Evolutionary conservation across 495 filamentous ascomycete genomes (phyloP).

Genomic region (Monascus purpureus): DNA sequence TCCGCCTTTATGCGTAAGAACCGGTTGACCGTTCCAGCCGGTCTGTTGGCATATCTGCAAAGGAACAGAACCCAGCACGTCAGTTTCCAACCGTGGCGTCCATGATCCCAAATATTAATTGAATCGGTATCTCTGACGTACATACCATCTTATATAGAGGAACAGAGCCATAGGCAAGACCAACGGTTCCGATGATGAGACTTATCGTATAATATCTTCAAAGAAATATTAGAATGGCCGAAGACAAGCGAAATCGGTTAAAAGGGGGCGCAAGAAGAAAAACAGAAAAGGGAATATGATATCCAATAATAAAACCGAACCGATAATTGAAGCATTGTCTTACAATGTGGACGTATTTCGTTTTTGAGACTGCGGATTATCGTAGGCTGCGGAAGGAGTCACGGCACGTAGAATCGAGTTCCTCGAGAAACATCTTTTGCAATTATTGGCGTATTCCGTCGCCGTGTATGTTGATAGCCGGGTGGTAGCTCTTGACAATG

Average conservation of each 20-base stretch:
- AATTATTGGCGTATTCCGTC: constrained; percentile 9
- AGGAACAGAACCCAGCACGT: background rate
- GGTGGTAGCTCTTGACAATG: constrained; percentile 5
- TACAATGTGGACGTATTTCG: constrained; percentile 33
- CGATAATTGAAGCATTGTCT: too few relatives aligned
- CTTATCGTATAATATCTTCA: constrained; percentile 73
- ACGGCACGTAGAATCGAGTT: constrained; percentile 18
- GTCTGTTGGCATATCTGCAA: constrained; percentile 86
- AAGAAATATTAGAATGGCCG: background rate
- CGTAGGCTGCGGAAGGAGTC: constrained; percentile 24
- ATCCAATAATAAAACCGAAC: too few relatives aligned
- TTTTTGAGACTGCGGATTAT: constrained; percentile 26
- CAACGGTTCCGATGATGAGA: constrained; percentile 78
- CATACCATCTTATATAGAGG: constrained; percentile 93
- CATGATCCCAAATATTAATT: background rate
- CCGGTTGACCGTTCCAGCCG: constrained; percentile 86
- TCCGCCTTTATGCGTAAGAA: constrained; percentile 59
- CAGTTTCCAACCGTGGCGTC: background rate
- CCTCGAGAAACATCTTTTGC: constrained; percentile 25
- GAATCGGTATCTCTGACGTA: background rate
- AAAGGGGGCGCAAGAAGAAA: too few relatives aligned
- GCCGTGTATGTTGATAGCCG: constrained; percentile 6
- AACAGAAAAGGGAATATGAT: too few relatives aligned
- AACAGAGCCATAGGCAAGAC: constrained; percentile 88
- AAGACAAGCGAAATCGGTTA: too few relatives aligned